A percentile compares a stretch with the other conserved stretches of the same genome.
Conservation (phyloP, 768 basidiomycete species). For the Rhodosporidiobolus sp. region DNA sequence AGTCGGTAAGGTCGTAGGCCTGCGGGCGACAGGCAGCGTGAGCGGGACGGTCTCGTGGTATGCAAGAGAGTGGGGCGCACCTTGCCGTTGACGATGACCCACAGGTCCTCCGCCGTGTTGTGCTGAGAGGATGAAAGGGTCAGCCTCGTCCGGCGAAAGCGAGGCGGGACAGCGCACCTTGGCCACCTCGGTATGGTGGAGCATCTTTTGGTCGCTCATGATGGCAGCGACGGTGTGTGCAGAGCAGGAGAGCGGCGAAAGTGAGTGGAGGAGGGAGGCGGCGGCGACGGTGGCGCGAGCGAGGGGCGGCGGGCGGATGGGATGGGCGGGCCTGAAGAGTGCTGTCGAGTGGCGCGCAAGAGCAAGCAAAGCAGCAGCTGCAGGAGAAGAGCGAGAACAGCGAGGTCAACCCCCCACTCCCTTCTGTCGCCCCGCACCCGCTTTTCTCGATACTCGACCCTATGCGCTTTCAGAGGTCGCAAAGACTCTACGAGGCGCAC, state of each 20-base stretch:
- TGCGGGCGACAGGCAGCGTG: conserved; percentile 35
- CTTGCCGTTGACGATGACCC: conserved; percentile 73
- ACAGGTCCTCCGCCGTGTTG: conserved; percentile 62
- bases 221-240: not conserved
- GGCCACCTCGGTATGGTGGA: conserved; percentile 43
- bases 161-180: not conserved
- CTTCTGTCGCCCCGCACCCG: no score
- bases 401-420: no score
- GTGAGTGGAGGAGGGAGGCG: not conserved
- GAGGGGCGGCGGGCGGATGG: no score
- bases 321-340: no score
- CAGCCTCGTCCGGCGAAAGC: not conserved
- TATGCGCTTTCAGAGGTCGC: no score
- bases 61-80: conserved; percentile 53
- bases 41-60: conserved; percentile 62
- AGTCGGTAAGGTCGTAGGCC: conserved; percentile 13
- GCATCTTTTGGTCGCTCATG: conserved; percentile 12
- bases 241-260: not conserved
- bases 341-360: no score
- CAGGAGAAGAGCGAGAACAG: no score
- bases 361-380: no score
- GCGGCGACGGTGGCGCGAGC: no score
- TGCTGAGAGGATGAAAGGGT: conserved; percentile 53
- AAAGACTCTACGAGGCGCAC: no score
- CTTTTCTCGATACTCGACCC: no score